Percentiles rank a stretch among this genome's conserved stretches.
These are phyloP conservation scores for Botrytis sinoallii DNA, from an alignment of 2,329 filamentous ascomycete genomes.

Conservation along the genomic window DNA sequence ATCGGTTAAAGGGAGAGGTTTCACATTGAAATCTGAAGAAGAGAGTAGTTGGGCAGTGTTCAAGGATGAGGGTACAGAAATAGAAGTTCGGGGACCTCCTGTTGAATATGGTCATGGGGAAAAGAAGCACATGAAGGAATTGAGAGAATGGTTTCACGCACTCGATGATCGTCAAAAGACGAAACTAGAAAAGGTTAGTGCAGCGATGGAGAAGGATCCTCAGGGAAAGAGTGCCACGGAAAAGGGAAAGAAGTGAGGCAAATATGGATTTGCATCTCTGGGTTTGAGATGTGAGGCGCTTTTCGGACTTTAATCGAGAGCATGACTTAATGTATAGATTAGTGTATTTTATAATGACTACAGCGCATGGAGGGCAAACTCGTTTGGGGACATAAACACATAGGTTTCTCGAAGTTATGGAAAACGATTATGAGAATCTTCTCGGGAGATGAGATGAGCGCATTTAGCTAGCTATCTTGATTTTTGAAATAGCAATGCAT, in stretches of 20 bases:
- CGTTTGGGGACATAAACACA: not conserved
- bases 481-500: not conserved
- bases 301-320: not conserved
- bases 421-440: not conserved
- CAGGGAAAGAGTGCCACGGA: not conserved
- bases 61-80: conserved; percentile 43
- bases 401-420: not conserved
- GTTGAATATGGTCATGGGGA: conserved; percentile 54
- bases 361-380: not conserved
- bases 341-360: not conserved
- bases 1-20: conserved; percentile 52
- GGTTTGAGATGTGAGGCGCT: not conserved
- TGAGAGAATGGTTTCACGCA: conserved; percentile 46
- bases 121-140: conserved; percentile 46
- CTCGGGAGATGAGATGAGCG: not conserved
- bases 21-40: conserved; percentile 49
- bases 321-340: not conserved
- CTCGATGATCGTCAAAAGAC: conserved; percentile 40
- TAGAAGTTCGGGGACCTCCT: conserved; percentile 56
- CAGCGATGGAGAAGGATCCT: not conserved
- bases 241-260: conserved; percentile 13
- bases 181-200: not conserved
- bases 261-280: not conserved
- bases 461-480: not conserved
- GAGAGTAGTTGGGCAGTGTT: conserved; percentile 62